Evolutionary conservation across 73 alveolate species (phyloP).

Genomic region (Tetrahymena elliotti): DNA sequence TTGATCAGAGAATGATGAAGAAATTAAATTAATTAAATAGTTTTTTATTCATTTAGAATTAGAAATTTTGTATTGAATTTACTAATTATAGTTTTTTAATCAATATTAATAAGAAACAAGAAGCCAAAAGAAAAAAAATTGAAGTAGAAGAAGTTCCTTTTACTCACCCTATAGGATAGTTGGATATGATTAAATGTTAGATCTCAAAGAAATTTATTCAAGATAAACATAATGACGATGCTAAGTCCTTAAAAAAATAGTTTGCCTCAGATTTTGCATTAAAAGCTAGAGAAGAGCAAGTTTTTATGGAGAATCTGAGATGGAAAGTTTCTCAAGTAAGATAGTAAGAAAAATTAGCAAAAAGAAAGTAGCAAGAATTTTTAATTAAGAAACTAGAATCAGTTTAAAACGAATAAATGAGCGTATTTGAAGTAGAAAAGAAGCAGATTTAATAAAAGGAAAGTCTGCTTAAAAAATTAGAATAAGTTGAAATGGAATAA

Average conservation of each 20-base stretch:
- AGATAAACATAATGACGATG: neutral
- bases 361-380: neutral
- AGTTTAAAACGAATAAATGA: neutral
- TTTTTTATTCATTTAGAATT: too few relatives aligned
- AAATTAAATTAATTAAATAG: too few relatives aligned
- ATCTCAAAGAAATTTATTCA: neutral
- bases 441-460: neutral
- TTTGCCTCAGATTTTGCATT: neutral
- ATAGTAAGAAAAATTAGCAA: neutral
- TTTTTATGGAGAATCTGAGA: neutral
- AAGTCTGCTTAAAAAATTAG: neutral
- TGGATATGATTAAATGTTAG: neutral
- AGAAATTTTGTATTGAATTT: too few relatives aligned
- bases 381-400: neutral
- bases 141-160: neutral
- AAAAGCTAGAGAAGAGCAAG: neutral
- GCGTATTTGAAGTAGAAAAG: neutral
- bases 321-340: neutral
- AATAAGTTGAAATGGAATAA: neutral
- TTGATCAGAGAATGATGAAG: too few relatives aligned
- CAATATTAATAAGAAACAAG: neutral
- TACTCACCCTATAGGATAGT: neutral
- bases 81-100: too few relatives aligned
- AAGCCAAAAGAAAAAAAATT: neutral
- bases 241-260: neutral